A percentile compares a stretch with the other conserved stretches of the same genome.
These are phyloP conservation scores for Colletotrichum horii DNA, from an alignment of 2,329 filamentous ascomycete species.

Conservation along the genomic window DNA sequence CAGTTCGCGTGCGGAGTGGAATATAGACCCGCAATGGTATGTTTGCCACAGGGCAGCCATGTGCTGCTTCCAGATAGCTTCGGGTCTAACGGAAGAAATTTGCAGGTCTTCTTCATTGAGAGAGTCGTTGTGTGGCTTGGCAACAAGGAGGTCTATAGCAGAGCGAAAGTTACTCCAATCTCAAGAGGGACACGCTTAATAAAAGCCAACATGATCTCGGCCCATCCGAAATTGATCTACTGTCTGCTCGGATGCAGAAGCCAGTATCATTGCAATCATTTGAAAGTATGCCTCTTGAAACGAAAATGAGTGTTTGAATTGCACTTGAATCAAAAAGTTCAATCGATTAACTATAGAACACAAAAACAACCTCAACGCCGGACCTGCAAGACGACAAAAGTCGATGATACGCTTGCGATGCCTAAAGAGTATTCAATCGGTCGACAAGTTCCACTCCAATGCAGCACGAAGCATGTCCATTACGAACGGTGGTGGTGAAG, in stretches of 20 bases:
- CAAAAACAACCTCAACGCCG: not conserved
- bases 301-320: not conserved
- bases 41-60: not conserved
- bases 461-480: slow-evolving; percentile 13
- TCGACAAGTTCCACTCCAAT: not conserved
- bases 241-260: not conserved
- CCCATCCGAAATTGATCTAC: not conserved
- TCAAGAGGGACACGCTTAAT: not conserved
- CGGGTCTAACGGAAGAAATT: not conserved
- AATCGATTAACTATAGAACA: not conserved
- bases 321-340: not conserved
- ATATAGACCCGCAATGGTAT: not conserved
- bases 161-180: not conserved
- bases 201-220: not conserved
- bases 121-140: not conserved
- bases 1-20: not conserved
- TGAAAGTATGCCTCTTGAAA: not conserved
- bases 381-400: not conserved
- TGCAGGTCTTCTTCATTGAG: not conserved
- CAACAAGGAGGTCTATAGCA: not conserved
- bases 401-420: not conserved
- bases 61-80: not conserved
- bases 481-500: slow-evolving; percentile 11
- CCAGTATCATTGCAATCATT: not conserved
- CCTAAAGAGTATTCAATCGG: not conserved